phyloP scores from a whole-genome alignment of 2,329 filamentous ascomycete genomes.

The Fusarium incarnatum region DNA sequence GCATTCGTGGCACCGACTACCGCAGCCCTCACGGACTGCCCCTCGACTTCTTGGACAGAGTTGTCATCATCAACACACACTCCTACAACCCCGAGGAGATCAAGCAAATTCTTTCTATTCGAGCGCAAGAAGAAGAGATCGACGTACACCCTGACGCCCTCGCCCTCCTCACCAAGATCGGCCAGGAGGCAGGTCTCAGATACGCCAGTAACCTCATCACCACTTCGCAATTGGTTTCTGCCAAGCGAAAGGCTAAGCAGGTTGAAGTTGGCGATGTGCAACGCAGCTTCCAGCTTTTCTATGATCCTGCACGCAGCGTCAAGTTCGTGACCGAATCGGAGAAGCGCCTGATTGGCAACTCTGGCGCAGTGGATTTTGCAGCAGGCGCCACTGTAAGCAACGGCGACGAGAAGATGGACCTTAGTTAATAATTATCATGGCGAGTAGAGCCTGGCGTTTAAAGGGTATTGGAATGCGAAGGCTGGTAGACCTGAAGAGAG shows the following conservation, averaged over 20 bases:
- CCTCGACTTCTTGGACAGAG: slow-evolving; percentile 93
- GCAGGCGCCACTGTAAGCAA: slow-evolving; percentile 47
- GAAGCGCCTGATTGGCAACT: slow-evolving; percentile 90
- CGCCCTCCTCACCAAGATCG: slow-evolving; percentile 94
- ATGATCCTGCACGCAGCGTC: slow-evolving; percentile 87
- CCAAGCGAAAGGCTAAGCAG: slow-evolving; percentile 86
- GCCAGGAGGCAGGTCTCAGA: slow-evolving; percentile 87
- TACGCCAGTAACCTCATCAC: slow-evolving; percentile 99
- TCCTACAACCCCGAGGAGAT: slow-evolving; percentile 86
- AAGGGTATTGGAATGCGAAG: slow-evolving; percentile 38
- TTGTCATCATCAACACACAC: slow-evolving; percentile 96
- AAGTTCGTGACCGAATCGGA: slow-evolving; percentile 92
- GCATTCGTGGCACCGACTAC: slow-evolving; percentile 94
- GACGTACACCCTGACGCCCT: slow-evolving; percentile 91
- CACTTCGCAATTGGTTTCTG: slow-evolving; percentile 86
- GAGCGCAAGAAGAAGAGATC: slow-evolving; percentile 95
- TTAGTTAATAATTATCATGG: slow-evolving; percentile 53
- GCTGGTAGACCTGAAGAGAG: slow-evolving; percentile 29
- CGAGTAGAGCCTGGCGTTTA: slow-evolving; percentile 49
- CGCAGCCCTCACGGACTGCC: slow-evolving; percentile 92
- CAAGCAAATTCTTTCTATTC: slow-evolving; percentile 89
- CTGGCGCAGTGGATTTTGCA: slow-evolving; percentile 80
- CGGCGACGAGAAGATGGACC: slow-evolving; percentile 61
- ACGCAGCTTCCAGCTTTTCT: slow-evolving; percentile 93
- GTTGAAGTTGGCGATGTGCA: slow-evolving; percentile 90